These are phyloP conservation scores for Hanseniaspora valbyensis DNA, from an alignment of 805 yeast species.

Conservation along the genomic window DNA sequence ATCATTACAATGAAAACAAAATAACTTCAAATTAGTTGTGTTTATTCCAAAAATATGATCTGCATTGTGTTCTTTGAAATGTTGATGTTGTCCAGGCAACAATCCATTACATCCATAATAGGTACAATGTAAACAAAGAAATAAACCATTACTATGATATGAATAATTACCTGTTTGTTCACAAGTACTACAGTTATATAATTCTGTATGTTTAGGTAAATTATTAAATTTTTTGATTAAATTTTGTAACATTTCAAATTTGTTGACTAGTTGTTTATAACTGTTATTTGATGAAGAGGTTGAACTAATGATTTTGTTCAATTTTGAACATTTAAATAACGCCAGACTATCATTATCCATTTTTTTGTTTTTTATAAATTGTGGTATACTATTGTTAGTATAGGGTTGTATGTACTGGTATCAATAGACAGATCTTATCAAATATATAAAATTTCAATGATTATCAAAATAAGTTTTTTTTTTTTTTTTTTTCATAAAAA, in stretches of 20 bases:
- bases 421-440: too few species aligned
- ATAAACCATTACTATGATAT: constrained; percentile 20
- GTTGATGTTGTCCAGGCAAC: constrained; percentile 39
- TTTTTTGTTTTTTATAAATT: too few species aligned
- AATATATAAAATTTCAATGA: too few species aligned
- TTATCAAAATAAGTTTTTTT: too few species aligned
- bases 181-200: constrained; percentile 11
- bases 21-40: constrained; percentile 53
- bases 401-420: too few species aligned
- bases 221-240: constrained; percentile 7
- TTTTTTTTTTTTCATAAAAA: too few species aligned
- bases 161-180: constrained; percentile 8
- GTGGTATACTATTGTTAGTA: too few species aligned
- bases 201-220: constrained; percentile 3
- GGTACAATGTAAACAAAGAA: constrained; percentile 68
- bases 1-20: constrained; percentile 70
- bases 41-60: constrained; percentile 57
- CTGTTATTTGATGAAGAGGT: not conserved
- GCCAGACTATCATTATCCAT: not conserved
- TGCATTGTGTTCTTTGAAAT: constrained; percentile 28
- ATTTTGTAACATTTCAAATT: constrained; percentile 15
- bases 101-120: constrained; percentile 57
- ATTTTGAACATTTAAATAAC: constrained; percentile 2
- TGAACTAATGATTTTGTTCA: not conserved
- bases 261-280: constrained; percentile 11